These are phyloP conservation scores for Marsdenia floribunda DNA, from an alignment of 257 asterid species.

Conservation along the genomic window DNA sequence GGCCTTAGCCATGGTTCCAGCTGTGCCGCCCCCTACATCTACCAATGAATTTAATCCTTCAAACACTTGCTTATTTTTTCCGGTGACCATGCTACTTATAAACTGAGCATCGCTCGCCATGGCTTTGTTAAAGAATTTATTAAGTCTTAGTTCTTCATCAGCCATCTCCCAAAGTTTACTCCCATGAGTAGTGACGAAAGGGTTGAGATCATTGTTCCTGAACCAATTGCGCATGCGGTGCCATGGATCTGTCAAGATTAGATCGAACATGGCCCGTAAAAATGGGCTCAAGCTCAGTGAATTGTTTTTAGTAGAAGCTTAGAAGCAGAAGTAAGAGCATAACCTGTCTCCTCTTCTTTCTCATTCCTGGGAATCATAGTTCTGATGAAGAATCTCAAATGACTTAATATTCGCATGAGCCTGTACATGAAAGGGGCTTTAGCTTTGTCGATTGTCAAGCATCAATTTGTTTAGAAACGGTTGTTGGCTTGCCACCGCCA, in stretches of 20 bases:
- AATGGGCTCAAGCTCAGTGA: constrained; percentile 3
- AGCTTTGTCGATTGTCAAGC: constrained; percentile 3
- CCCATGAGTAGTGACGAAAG: constrained; percentile 23
- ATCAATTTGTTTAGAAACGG: constrained; percentile 13
- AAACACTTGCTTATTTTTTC: constrained; percentile 2
- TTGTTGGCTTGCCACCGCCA: constrained; percentile 16
- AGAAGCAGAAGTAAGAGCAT: constrained; percentile 19
- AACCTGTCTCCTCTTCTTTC: background rate
- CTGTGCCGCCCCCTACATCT: constrained; percentile 20
- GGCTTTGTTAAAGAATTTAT: constrained; percentile 22
- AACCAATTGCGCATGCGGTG: constrained; percentile 25
- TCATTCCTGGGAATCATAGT: background rate
- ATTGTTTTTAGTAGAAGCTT: constrained; percentile 16
- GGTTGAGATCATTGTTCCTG: background rate
- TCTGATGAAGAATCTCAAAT: constrained; percentile 21
- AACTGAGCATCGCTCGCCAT: constrained; percentile 32
- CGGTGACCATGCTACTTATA: background rate
- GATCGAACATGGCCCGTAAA: constrained; percentile 8
- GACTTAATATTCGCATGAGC: constrained; percentile 26
- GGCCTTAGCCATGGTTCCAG: constrained; percentile 13
- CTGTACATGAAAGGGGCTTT: constrained; percentile 11
- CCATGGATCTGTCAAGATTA: constrained; percentile 7
- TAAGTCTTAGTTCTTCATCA: constrained; percentile 14
- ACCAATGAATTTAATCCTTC: constrained; percentile 12
- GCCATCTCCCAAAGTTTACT: constrained; percentile 10